Evolutionary conservation across 257 asterid genomes (phyloP).

Genomic region (Ilex asprella): DNA sequence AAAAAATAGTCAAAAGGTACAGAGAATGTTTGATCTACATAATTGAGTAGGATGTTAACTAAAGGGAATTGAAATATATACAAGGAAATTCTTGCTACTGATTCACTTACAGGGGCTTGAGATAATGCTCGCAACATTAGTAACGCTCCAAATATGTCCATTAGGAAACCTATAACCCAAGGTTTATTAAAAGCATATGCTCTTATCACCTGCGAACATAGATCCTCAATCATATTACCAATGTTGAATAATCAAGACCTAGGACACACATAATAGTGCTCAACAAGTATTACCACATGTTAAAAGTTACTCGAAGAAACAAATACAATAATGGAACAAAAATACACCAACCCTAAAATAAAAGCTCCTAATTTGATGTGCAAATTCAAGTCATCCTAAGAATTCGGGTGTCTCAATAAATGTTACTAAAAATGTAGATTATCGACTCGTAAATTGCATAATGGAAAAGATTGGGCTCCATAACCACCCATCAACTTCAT

Average conservation of each 20-base stretch:
- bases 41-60: not conserved
- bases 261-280: too few species aligned
- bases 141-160: conserved; percentile 94
- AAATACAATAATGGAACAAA: too few species aligned
- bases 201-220: conserved; percentile 64
- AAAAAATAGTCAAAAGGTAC: not conserved
- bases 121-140: conserved; percentile 91
- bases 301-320: too few species aligned
- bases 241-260: conserved; percentile 7
- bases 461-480: too few species aligned
- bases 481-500: too few species aligned
- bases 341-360: too few species aligned
- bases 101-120: conserved; percentile 76
- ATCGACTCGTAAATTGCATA: too few species aligned
- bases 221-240: not conserved
- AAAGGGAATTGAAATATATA: conserved; percentile 1
- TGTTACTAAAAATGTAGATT: too few species aligned
- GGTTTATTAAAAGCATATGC: conserved; percentile 82
- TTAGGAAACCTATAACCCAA: conserved; percentile 80
- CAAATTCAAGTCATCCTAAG: too few species aligned
- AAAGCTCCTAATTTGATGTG: too few species aligned
- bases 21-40: not conserved
- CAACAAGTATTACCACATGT: too few species aligned
- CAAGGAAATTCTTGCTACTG: conserved; percentile 6
- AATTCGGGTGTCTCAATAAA: too few species aligned